Evolutionary conservation across 177 flowering plant species (phyloP).

Genomic region (Viscum album): DNA sequence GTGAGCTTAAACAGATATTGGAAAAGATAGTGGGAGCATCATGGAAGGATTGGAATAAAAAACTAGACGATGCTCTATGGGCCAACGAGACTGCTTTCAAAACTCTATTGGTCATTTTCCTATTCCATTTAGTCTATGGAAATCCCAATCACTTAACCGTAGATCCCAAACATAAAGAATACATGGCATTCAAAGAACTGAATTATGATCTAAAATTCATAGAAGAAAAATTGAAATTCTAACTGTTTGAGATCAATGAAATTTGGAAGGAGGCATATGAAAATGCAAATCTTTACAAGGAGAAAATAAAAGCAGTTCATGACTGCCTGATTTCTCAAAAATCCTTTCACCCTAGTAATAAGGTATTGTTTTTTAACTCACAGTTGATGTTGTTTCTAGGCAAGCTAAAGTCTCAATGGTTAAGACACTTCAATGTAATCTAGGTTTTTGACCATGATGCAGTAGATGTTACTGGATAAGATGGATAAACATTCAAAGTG

Average conservation of each 20-base stretch:
- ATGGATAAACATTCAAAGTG: no score
- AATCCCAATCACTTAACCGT: neutral
- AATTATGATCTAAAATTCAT: neutral
- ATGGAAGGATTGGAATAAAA: neutral
- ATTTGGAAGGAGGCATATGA: neutral
- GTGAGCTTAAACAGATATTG: neutral
- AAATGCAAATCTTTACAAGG: neutral
- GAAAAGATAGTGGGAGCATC: neutral
- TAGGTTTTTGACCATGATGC: no score
- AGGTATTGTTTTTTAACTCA: neutral
- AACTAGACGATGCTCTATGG: neutral
- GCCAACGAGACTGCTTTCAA: neutral
- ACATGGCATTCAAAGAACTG: neutral
- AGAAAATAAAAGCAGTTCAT: neutral
- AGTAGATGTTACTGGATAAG: no score
- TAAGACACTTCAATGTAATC: no score
- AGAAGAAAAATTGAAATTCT: neutral
- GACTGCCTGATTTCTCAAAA: neutral
- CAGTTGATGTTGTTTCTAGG: neutral
- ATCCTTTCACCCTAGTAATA: neutral
- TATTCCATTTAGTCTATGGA: neutral
- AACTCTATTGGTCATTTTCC: neutral
- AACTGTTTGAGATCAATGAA: neutral
- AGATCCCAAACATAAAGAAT: neutral
- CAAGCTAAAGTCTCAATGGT: no score